phyloP scores from a whole-genome alignment of 2,329 filamentous ascomycete species.

The Colletotrichum sp. region DNA sequence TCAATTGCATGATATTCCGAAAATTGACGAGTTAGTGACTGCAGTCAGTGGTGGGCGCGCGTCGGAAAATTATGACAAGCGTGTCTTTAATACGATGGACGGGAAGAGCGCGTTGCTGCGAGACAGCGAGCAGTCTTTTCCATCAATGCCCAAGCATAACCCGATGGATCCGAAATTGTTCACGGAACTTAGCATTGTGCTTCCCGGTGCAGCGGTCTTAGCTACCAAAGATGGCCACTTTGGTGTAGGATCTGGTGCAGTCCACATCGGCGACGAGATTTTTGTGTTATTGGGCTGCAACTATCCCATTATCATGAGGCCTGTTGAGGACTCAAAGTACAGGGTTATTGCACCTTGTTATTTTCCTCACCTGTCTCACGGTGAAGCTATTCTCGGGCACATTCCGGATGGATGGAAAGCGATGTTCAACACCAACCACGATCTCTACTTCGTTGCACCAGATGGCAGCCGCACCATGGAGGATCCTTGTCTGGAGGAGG shows the following conservation, averaged over 20 bases:
- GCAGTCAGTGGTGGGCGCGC: too few species aligned
- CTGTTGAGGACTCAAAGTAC: neutral
- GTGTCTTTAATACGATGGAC: too few species aligned
- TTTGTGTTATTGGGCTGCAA: neutral
- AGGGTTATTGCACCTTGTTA: accelerated
- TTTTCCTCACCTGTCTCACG: neutral
- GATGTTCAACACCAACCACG: neutral
- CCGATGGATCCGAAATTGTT: too few species aligned
- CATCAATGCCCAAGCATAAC: too few species aligned
- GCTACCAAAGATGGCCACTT: neutral
- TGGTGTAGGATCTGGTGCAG: neutral
- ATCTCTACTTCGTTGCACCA: neutral
- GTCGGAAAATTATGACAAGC: too few species aligned
- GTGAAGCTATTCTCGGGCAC: neutral
- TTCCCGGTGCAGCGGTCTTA: neutral
- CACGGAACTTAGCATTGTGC: neutral
- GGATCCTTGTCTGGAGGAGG: neutral
- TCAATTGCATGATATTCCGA: too few species aligned
- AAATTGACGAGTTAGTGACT: too few species aligned
- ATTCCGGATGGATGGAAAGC: neutral
- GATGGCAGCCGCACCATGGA: neutral
- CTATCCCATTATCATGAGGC: accelerated
- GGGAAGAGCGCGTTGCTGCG: too few species aligned
- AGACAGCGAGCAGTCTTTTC: too few species aligned
- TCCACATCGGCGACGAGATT: accelerated